Evolutionary conservation across 73 alveolate species (phyloP).

Genomic region (Paramecium caudatum): DNA sequence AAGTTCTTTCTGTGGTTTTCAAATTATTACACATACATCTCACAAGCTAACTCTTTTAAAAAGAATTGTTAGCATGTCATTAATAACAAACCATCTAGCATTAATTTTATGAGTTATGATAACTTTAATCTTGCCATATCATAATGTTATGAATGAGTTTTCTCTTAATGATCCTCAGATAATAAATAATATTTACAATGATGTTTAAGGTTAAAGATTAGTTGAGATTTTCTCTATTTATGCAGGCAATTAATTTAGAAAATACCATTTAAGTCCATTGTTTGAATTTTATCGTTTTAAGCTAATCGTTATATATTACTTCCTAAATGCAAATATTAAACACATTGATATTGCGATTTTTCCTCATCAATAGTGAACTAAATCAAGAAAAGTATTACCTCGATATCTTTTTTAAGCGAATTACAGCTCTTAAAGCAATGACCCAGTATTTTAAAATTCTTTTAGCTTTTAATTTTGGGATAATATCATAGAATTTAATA

Average conservation of each 20-base stretch:
- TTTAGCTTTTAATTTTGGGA: neutral
- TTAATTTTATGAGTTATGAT: neutral
- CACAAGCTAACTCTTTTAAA: neutral
- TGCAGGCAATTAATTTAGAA: neutral
- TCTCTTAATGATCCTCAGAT: neutral
- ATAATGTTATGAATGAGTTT: neutral
- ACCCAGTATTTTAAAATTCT: neutral
- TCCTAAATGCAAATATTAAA: neutral
- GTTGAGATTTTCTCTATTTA: neutral
- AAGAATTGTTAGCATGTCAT: neutral
- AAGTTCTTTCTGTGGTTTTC: neutral
- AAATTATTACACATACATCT: neutral
- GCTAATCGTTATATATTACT: constrained; percentile 18
- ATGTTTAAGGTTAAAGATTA: neutral
- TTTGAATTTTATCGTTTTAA: constrained; percentile 8
- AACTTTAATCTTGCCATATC: neutral
- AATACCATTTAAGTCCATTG: constrained; percentile 10
- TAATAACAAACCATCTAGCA: neutral
- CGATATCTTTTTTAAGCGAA: neutral
- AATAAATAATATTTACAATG: neutral
- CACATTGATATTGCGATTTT: neutral
- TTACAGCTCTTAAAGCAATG: neutral
- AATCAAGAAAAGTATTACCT: neutral
- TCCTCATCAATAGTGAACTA: constrained; percentile 2
- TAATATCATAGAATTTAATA: neutral